Evolutionary conservation across 2,329 filamentous ascomycete species (phyloP), one percentile per base, ranked within the genome.

Genomic region (Epichloe hybrida): DNA sequence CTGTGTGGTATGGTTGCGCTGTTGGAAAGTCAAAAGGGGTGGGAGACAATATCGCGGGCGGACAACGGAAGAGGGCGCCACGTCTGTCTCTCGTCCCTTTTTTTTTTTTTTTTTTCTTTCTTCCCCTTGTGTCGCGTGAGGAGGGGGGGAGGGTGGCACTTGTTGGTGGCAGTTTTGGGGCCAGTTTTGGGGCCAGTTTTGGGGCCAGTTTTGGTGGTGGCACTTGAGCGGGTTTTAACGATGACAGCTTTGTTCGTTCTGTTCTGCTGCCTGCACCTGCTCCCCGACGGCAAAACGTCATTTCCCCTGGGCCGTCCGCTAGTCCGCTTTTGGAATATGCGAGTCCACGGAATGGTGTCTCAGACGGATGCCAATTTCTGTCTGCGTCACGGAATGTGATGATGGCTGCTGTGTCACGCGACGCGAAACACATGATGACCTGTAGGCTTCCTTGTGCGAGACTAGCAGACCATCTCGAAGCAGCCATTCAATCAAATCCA

Each of bases 231-330:
- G 27, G 2, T 27, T 27, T 8, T 27, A 27, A 27, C 27, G 17
- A 17, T 2, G 27, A 27, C 27, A 27, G 7, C 27, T 27, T 27
- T 7, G 23, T 7, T 27, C 23, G 27, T 27, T 27, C 17, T 17
- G 17, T 17, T 17, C 17, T 17, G n/a, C n/a, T n/a, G n/a, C n/a
- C 27, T 27, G 27, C 23, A 27, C 23, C 23, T 27, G 23, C 36
- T n/a, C 12, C 36, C 45, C 45, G 45, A 27, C 45, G 45, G 35
- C 35, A 27, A 27, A 47, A 48, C 37, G 46, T 34, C 21, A 48
- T 48, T 42, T 36, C 47, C 47, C 47, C 47, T 49, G 47, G 17
- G 38, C 39, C 39, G 47, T 43, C 35, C 47, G 39, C 47, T 49
- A 49, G 39, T 36, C 47, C 47, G 31, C 6, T 43, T 42, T 36